Conservation (phyloP, 2,329 filamentous ascomycete genomes). For the Penicillium oxalicum region DNA sequence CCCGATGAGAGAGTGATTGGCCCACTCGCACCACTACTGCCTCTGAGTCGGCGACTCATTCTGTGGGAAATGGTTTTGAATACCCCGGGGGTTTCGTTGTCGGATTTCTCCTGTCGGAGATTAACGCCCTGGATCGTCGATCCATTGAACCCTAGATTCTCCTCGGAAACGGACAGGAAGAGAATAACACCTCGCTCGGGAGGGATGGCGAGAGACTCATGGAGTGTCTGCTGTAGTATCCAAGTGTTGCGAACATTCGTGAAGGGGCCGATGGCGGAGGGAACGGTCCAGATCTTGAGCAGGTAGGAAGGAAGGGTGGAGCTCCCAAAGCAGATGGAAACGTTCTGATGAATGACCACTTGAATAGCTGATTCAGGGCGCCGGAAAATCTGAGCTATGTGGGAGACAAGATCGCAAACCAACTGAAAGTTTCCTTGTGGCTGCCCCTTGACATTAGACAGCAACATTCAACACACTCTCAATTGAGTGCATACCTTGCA, state of each 20-base stretch:
- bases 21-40: slow-evolving; percentile 23
- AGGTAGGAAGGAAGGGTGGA: slow-evolving; percentile 75
- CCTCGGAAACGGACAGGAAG: slow-evolving; percentile 64
- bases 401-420: slow-evolving; percentile 65
- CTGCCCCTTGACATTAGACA: slow-evolving; percentile 19
- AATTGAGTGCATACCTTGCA: slow-evolving; percentile 48
- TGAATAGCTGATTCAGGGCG: slow-evolving; percentile 67
- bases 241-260: slow-evolving; percentile 76
- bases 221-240: slow-evolving; percentile 70
- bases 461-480: too few relatives aligned
- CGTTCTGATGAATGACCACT: slow-evolving; percentile 68
- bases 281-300: slow-evolving; percentile 65
- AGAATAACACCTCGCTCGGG: slow-evolving; percentile 64
- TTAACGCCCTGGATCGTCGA: slow-evolving; percentile 65
- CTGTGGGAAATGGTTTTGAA: slow-evolving; percentile 37
- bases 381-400: slow-evolving; percentile 68
- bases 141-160: slow-evolving; percentile 65
- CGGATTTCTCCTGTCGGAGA: slow-evolving; percentile 49
- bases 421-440: slow-evolving; percentile 69
- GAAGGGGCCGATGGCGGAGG: slow-evolving; percentile 61
- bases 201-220: slow-evolving; percentile 62
- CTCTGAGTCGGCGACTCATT: slow-evolving; percentile 34
- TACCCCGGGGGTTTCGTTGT: slow-evolving; percentile 36
- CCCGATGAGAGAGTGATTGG: slow-evolving; percentile 14
- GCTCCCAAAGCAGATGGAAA: slow-evolving; percentile 67